Evolutionary conservation across 345 rosid genomes (phyloP).

Genomic region (Triadica sebifera): DNA sequence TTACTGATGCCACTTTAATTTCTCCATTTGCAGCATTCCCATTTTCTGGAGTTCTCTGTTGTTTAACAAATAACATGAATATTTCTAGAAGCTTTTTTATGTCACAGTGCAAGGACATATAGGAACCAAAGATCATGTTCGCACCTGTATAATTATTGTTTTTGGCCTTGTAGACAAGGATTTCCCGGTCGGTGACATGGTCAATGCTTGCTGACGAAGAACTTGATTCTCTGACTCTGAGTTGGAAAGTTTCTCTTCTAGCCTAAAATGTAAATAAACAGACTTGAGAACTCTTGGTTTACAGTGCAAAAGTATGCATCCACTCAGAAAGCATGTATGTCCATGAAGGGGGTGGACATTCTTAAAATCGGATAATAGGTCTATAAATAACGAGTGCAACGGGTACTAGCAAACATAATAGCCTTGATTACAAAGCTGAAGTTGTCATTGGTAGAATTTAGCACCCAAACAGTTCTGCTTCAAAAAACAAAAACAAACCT

Average conservation of each 20-base stretch:
- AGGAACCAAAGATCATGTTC: conserved; percentile 15
- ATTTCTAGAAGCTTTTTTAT: conserved; percentile 18
- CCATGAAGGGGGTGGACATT: background rate
- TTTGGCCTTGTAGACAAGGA: conserved; percentile 62
- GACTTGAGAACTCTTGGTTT: conserved; percentile 1
- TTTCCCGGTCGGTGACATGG: conserved; percentile 92
- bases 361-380: background rate
- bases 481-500: conserved; percentile 55
- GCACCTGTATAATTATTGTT: conserved; percentile 71
- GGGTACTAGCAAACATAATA: background rate
- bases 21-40: conserved; percentile 72
- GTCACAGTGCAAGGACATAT: conserved; percentile 8
- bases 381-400: background rate
- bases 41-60: conserved; percentile 90
- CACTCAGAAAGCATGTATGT: background rate
- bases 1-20: conserved; percentile 57
- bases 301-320: conserved; percentile 20
- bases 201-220: conserved; percentile 92
- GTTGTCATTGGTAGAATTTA: background rate
- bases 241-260: conserved; percentile 95
- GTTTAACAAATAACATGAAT: conserved; percentile 30
- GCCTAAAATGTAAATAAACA: conserved; percentile 37
- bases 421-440: background rate
- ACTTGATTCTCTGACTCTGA: conserved; percentile 98
- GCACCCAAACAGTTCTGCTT: conserved; percentile 2